Evolutionary conservation across 2,329 filamentous ascomycete species (phyloP).

Genomic region (Diaporthe sp.): DNA sequence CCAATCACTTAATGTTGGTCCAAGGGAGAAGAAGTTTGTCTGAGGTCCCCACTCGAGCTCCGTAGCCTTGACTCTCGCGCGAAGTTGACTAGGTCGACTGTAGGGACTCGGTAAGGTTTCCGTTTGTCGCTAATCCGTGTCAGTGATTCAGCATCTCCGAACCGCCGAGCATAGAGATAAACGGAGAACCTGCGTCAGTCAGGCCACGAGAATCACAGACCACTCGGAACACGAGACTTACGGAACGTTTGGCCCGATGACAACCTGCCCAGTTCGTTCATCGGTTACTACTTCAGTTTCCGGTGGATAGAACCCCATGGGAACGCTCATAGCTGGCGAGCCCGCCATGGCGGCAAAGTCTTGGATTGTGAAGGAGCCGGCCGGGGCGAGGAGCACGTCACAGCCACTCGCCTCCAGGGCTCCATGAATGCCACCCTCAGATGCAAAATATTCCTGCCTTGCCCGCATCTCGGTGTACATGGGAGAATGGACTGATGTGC

Average conservation of each 20-base stretch:
- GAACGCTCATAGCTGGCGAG: neutral
- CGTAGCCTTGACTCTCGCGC: neutral
- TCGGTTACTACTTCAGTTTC: neutral
- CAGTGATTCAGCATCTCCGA: neutral
- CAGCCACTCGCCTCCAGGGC: neutral
- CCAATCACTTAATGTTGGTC: neutral
- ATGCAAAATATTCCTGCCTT: neutral
- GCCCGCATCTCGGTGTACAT: neutral
- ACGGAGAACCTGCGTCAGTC: neutral
- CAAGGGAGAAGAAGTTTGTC: neutral
- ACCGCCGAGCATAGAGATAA: neutral
- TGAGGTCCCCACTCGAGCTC: neutral
- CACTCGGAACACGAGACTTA: neutral
- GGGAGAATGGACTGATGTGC: neutral
- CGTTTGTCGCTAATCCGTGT: neutral
- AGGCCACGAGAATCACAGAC: neutral
- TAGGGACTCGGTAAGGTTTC: neutral
- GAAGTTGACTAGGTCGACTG: neutral
- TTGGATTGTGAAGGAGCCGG: neutral
- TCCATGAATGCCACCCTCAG: neutral
- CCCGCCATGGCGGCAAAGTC: conserved; percentile 2
- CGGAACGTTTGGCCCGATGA: neutral
- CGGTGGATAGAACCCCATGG: neutral
- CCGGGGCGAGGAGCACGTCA: neutral
- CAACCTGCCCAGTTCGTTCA: neutral